Conservation (phyloP, 2,329 filamentous ascomycete species). For the Trichophyton simii region DNA sequence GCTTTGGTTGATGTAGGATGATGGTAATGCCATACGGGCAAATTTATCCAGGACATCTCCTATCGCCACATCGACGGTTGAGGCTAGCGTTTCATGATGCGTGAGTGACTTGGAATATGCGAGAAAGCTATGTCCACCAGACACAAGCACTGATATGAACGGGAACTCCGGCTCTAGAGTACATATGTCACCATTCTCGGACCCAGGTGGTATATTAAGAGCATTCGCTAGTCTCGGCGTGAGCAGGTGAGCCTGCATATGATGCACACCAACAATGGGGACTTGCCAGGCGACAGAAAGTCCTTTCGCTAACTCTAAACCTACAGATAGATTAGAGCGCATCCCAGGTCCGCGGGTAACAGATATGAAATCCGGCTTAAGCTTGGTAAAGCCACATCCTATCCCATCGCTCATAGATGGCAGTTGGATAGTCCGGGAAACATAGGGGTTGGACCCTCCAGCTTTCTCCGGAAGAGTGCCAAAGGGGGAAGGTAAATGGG, state of each 20-base stretch:
- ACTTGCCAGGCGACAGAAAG: conserved; percentile 71
- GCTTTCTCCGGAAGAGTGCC: not conserved
- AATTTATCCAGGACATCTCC: conserved; percentile 84
- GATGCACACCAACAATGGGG: conserved; percentile 75
- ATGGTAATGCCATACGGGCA: conserved; percentile 62
- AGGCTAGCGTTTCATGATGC: conserved; percentile 60
- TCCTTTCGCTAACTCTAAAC: conserved; percentile 75
- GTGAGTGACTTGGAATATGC: conserved; percentile 58
- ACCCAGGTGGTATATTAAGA: conserved; percentile 25
- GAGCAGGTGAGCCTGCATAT: conserved; percentile 94
- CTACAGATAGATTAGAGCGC: conserved; percentile 62
- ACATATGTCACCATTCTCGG: conserved; percentile 7
- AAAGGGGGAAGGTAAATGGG: conserved; percentile 37
- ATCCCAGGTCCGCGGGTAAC: conserved; percentile 88
- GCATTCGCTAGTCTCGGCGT: conserved; percentile 67
- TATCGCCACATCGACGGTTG: conserved; percentile 68
- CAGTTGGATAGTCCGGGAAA: not conserved
- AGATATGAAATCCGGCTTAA: conserved; percentile 67
- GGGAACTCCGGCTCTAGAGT: conserved; percentile 50
- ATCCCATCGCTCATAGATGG: not conserved
- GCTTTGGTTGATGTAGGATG: conserved; percentile 40
- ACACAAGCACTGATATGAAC: conserved; percentile 78
- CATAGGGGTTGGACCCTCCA: not conserved
- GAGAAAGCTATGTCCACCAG: conserved; percentile 82
- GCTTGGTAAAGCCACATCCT: conserved; percentile 16